phyloP scores from a whole-genome alignment of 1,284 basidiomycete genomes.

The Irpex sp. region DNA sequence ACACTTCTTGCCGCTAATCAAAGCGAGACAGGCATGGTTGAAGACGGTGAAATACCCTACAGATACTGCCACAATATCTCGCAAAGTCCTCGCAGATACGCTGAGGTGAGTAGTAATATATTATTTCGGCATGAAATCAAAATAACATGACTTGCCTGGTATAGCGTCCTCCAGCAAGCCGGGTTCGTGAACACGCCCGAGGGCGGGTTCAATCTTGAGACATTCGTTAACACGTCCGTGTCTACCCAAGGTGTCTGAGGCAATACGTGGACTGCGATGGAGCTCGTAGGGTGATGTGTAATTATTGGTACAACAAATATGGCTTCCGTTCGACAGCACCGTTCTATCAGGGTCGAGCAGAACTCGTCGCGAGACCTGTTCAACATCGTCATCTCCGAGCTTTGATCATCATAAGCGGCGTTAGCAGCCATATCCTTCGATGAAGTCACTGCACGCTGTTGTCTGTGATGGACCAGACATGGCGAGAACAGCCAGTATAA shows the following conservation, averaged over 20 bases:
- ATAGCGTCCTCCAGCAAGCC: slow-evolving; percentile 69
- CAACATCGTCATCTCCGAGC: no score
- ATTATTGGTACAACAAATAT: no score
- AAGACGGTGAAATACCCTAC: slow-evolving; percentile 74
- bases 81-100: slow-evolving; percentile 64
- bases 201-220: slow-evolving; percentile 52
- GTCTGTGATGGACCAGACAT: no score
- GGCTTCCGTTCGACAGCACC: no score
- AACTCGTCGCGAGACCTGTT: no score
- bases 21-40: slow-evolving; percentile 64
- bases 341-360: no score
- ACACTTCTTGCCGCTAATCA: not conserved
- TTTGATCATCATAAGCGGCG: no score
- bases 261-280: not conserved
- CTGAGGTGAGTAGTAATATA: slow-evolving; percentile 47
- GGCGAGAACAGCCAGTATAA: no score
- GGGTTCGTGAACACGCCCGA: slow-evolving; percentile 65
- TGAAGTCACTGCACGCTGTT: no score
- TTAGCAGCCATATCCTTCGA: no score
- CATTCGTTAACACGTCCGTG: slow-evolving; percentile 61
- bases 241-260: slow-evolving; percentile 20
- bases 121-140: not conserved
- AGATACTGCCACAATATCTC: slow-evolving; percentile 61
- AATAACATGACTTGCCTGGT: not conserved
- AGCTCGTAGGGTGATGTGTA: no score